phyloP scores from a whole-genome alignment of 345 rosid species.

The Dimocarpus longan region DNA sequence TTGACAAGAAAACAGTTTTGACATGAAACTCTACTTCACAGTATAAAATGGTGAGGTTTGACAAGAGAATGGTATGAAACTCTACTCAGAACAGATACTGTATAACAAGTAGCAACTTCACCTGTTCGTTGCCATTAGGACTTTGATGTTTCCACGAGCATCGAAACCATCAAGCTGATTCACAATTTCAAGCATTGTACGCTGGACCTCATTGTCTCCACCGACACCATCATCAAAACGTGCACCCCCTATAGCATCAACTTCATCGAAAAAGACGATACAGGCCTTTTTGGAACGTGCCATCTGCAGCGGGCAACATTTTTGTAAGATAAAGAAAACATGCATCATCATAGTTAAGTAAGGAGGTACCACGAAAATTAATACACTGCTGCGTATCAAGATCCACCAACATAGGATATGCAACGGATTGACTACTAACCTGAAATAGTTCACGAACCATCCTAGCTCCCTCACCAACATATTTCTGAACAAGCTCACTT shows the following conservation, averaged over 20 bases:
- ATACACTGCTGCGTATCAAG: background rate
- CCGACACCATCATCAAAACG: slow-evolving; percentile 87
- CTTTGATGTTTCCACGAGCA: slow-evolving; percentile 97
- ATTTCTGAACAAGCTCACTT: slow-evolving; percentile 98
- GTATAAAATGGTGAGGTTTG: background rate
- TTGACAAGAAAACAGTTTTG: background rate
- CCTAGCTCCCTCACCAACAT: slow-evolving; percentile 98
- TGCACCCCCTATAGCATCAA: slow-evolving; percentile 87
- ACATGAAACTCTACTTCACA: background rate
- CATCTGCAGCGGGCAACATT: slow-evolving; percentile 47
- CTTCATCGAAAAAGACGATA: slow-evolving; percentile 84
- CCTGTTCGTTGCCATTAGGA: slow-evolving; percentile 99
- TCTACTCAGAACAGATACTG: background rate
- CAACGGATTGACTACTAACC: slow-evolving; percentile 44
- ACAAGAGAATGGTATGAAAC: background rate
- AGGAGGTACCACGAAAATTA: background rate
- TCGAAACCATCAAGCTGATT: slow-evolving; percentile 93
- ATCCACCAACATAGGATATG: background rate
- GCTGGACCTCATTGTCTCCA: slow-evolving; percentile 80
- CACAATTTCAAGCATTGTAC: slow-evolving; percentile 88
- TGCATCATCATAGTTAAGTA: slow-evolving; percentile 7
- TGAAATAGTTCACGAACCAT: slow-evolving; percentile 98
- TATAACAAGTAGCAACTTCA: slow-evolving; percentile 16
- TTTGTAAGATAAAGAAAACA: background rate
- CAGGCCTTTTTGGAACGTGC: slow-evolving; percentile 90